Evolutionary conservation across 495 filamentous ascomycete genomes (phyloP), one percentile per base, ranked within the genome.

Genomic region (Tuber indicum): DNA sequence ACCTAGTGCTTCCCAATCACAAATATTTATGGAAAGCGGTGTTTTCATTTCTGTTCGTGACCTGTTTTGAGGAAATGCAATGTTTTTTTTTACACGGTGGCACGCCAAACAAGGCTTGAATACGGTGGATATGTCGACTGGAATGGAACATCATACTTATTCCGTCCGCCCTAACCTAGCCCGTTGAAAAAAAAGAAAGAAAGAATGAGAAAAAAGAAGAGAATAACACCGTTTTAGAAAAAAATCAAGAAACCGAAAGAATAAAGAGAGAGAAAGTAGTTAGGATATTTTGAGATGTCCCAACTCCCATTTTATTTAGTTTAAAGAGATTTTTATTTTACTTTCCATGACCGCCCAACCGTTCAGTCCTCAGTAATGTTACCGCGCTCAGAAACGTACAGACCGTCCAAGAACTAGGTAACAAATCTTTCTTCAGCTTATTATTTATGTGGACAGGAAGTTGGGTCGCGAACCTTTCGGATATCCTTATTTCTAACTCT

Each of bases 401-500:
- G 88, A 90, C 96, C 96, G 88, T 99, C 96, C 90, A 99, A 90
- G 92, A 99, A 99, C 96, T 98, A 72, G 49, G 77, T 17, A 3
- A 41, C 26, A 46, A 42, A 43, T 43, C n/a, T 58, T 42, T 32
- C 74, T 58, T 58, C 74, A 39, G 66, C 41, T 6, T 6, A 32
- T 46, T 16, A 45, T 19, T 46, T 52, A 78, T 79, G 7, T 73
- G 17, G 41, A 36, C 2, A 21, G 42, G 45, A 19, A 12, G 49
- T 71, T 43, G 76, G 52, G 58, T 66, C 26, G 26, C 87, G 77
- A 82, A 97, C 93, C 93, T 98, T 98, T 88, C 96, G 94, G 89
- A 99, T 98, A 97, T 99, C 96, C 93, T 99, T 99, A 91, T 99
- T 98, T 85, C 92, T 90, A 86, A 98, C 96, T 87, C 92, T 89